These are phyloP conservation scores for Goffeauzyma gilvescens DNA, from an alignment of 768 basidiomycete species.

Conservation along the genomic window DNA sequence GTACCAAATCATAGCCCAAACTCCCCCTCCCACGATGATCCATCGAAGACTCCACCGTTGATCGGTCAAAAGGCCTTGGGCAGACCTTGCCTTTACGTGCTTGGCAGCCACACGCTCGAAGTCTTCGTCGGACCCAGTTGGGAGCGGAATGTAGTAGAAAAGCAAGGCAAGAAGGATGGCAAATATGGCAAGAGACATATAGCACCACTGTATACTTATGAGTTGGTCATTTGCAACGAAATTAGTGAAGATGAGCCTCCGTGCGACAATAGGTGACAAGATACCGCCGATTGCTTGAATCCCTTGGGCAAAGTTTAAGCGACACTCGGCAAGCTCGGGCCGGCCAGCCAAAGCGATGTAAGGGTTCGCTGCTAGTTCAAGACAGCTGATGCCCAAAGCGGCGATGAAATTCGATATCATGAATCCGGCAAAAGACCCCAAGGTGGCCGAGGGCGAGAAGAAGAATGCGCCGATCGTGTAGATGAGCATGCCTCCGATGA, in stretches of 20 bases:
- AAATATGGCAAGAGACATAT: conserved; percentile 26
- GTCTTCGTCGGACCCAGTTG: conserved; percentile 23
- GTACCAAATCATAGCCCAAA: conserved; percentile 19
- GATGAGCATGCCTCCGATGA: conserved; percentile 25
- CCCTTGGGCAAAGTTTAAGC: conserved; percentile 27
- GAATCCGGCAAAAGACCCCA: conserved; percentile 21
- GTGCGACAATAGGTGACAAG: conserved; percentile 19
- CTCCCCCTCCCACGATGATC: conserved; percentile 13
- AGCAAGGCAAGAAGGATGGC: conserved; percentile 24
- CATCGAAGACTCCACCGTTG: too few species aligned
- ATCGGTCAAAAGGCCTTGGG: too few species aligned
- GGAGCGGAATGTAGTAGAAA: conserved; percentile 26
- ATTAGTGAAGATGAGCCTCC: conserved; percentile 16
- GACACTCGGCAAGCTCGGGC: conserved; percentile 20
- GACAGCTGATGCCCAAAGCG: conserved; percentile 18
- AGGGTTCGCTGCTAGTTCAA: conserved; percentile 28
- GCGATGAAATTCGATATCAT: conserved; percentile 28
- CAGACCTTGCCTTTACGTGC: too few species aligned
- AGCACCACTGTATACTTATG: conserved; percentile 26
- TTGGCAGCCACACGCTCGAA: conserved; percentile 15
- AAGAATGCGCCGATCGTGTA: conserved; percentile 26
- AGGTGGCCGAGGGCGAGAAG: conserved; percentile 27
- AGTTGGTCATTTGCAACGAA: conserved; percentile 18
- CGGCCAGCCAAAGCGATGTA: conserved; percentile 30
- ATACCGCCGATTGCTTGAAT: conserved; percentile 24